Base-by-base conservation (phyloP, 371 early-diverging fungal species). In the Rhizopus stolonifer region DNA sequence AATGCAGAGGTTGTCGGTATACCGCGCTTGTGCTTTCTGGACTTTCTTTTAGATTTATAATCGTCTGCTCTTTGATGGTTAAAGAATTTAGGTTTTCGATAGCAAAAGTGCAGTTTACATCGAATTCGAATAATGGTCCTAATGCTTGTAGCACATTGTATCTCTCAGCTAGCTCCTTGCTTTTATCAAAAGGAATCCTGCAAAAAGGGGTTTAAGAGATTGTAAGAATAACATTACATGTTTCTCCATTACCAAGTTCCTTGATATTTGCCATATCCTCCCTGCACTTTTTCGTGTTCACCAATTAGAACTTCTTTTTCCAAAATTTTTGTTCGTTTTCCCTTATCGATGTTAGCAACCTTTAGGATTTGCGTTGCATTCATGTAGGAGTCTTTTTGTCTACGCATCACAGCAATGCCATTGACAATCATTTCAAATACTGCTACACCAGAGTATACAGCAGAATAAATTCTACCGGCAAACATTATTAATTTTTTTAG, bases 351-450 rank as follows among this genome's bases (percentile, higher is more conserved):
- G 26, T 88, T 87, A 10, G 96, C 98, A n/a, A 94, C 92, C 72
- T 98, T 98, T 34, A 98, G 84, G 43, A 98, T 92, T 74, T 98
- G 98, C 0, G 98, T 98, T 11, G 92, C 95, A 65, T 98, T 98
- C 70, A 98, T 70, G 61, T 82, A 96, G 13, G 92, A 90, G 74
- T 96, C 96, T 15, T 77, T 69, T 49, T 88, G 81, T 58, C 98
- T 60, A 3, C 94, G 83, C 98, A 98, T 98, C 13, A 96, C 89
- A 3, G 93, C 91, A 22, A 90, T 81, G 23, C 84, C 86, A 36
- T 84, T 76, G 44, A 86, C 83, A 65, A 92, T 79, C 83, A 89
- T 86, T 68, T 94, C 93, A 57, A 84, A 93, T 8, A 92, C 95
- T 7, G 88, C 82, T 15, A 91, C 81, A 31, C 91, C 89, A 14